These are phyloP conservation scores for Crithidia brevicula DNA, from an alignment of 208 protist genomes.

Conservation along the genomic window DNA sequence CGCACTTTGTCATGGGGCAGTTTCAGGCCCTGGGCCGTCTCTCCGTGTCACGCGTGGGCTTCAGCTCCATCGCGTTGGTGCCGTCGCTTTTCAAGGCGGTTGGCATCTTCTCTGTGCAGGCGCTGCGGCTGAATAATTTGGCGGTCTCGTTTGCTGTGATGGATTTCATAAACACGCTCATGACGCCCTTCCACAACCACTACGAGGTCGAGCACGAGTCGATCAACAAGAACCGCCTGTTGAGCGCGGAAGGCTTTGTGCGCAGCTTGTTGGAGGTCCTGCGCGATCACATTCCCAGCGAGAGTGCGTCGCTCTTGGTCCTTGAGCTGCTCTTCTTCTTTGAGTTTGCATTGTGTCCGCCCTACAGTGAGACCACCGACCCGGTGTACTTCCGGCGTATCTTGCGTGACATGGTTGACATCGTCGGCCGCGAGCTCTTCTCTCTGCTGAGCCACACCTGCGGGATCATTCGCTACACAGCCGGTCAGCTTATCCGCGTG, in stretches of 20 bases:
- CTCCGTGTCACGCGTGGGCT: constrained; percentile 85
- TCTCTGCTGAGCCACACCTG: constrained; percentile 80
- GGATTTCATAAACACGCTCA: constrained; percentile 90
- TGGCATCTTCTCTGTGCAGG: constrained; percentile 50
- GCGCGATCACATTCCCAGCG: constrained; percentile 62
- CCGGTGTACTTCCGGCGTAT: constrained; percentile 63
- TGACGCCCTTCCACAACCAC: constrained; percentile 94
- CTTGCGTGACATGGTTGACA: constrained; percentile 70
- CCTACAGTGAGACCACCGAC: constrained; percentile 90
- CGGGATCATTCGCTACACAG: constrained; percentile 77
- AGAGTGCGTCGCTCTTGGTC: constrained; percentile 86
- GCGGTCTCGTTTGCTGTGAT: constrained; percentile 81
- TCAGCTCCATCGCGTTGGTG: constrained; percentile 82
- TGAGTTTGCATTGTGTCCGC: constrained; percentile 89
- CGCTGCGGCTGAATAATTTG: constrained; percentile 71
- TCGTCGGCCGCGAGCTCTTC: constrained; percentile 77
- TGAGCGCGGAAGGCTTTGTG: constrained; percentile 72
- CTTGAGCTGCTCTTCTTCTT: constrained; percentile 89
- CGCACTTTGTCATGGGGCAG: constrained; percentile 52
- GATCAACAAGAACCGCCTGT: constrained; percentile 90
- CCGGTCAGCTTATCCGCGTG: constrained; percentile 89
- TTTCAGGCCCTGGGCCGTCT: constrained; percentile 89
- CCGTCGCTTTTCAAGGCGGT: constrained; percentile 68
- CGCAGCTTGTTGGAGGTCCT: constrained; percentile 72
- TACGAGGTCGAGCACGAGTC: constrained; percentile 91